Conservation (phyloP, 495 filamentous ascomycete genomes). For the Trichoderma orchidacearum region DNA sequence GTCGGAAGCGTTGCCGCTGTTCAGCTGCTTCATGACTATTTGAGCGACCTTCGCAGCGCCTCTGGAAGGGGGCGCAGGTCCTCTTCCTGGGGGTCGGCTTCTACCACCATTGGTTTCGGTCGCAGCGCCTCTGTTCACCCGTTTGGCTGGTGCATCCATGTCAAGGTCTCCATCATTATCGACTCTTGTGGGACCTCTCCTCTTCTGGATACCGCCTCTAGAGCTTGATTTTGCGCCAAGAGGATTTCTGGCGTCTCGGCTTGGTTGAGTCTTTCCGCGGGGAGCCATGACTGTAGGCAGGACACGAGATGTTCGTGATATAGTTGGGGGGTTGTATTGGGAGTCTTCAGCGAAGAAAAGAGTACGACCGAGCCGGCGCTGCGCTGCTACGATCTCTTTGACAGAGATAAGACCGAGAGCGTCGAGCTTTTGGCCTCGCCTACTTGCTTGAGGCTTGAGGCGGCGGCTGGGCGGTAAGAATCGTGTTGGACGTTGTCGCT, state of each 20-base stretch:
- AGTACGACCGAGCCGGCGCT: not conserved
- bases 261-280: not conserved
- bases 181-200: conserved; percentile 32
- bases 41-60: conserved; percentile 16
- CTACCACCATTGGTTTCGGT: conserved; percentile 4
- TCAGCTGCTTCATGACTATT: conserved; percentile 20
- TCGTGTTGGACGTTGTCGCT: too few species aligned
- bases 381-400: not conserved
- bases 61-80: conserved; percentile 8
- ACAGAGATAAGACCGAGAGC: too few species aligned
- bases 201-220: conserved; percentile 64
- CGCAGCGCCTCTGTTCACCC: not conserved
- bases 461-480: not conserved
- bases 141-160: conserved; percentile 43
- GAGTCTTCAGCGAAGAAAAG: not conserved
- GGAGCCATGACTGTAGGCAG: not conserved
- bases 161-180: conserved; percentile 75
- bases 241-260: conserved; percentile 3
- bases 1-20: conserved; percentile 8
- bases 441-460: not conserved
- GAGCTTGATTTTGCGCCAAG: conserved; percentile 3
- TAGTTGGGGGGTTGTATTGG: not conserved
- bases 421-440: not conserved
- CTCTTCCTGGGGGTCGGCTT: conserved; percentile 7
- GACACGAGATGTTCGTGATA: not conserved